Percentiles rank a stretch among this genome's conserved stretches.
These are phyloP conservation scores for Talaromyces islandicus DNA, from an alignment of 2,329 filamentous ascomycete species.

Conservation along the genomic window DNA sequence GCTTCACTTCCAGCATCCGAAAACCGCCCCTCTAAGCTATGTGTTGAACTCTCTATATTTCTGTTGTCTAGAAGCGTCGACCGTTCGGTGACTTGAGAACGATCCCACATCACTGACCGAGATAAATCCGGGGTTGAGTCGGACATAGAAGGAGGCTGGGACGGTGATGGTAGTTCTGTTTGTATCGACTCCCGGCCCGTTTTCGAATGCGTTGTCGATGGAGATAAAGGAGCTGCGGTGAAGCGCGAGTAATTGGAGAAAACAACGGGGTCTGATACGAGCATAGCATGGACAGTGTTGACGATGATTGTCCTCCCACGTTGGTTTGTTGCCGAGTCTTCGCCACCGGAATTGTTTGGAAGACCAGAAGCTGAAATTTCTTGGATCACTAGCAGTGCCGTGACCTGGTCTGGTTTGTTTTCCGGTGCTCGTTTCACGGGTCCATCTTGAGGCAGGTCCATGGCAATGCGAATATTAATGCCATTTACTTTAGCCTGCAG, in stretches of 20 bases:
- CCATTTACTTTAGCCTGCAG: slow-evolving; percentile 49
- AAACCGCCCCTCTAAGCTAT: slow-evolving; percentile 35
- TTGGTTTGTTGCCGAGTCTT: not conserved
- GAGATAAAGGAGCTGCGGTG: slow-evolving; percentile 24
- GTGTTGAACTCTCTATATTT: slow-evolving; percentile 25
- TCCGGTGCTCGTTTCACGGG: slow-evolving; percentile 28
- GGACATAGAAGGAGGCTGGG: slow-evolving; percentile 18
- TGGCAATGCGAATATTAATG: slow-evolving; percentile 48
- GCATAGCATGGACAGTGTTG: slow-evolving; percentile 38
- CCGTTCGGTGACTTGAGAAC: slow-evolving; percentile 13
- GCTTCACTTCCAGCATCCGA: slow-evolving; percentile 37
- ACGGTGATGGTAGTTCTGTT: slow-evolving; percentile 21
- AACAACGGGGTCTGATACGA: slow-evolving; percentile 45
- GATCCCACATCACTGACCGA: slow-evolving; percentile 34
- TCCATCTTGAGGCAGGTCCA: slow-evolving; percentile 38
- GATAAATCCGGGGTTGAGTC: slow-evolving; percentile 26
- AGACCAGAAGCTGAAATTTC: slow-evolving; percentile 30
- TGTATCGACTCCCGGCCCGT: slow-evolving; percentile 20
- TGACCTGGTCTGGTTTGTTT: slow-evolving; percentile 30
- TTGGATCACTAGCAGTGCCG: slow-evolving; percentile 29
- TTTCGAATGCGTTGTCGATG: slow-evolving; percentile 28
- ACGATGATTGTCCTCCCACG: slow-evolving; percentile 37
- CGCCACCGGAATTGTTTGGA: slow-evolving; percentile 9
- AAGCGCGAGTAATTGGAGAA: slow-evolving; percentile 42
- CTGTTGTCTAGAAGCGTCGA: slow-evolving; percentile 1